Conservation (phyloP, 2,329 filamentous ascomycete genomes). For the Sporothrix globosa region DNA sequence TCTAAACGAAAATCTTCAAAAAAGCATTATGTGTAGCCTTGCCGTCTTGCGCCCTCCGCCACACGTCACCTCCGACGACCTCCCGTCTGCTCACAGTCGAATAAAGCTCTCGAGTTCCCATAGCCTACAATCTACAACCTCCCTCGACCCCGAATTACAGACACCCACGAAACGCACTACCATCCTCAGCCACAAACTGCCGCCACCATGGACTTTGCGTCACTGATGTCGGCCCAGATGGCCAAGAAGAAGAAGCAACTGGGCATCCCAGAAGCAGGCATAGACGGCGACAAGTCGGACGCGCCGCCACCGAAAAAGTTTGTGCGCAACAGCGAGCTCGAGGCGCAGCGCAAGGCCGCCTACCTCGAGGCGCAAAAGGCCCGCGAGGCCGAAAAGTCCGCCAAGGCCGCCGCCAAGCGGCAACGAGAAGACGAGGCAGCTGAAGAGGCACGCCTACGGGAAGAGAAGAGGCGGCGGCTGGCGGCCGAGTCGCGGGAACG, state of each 20-base stretch:
- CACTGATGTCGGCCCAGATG: constrained; percentile 91
- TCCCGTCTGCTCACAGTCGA: not conserved
- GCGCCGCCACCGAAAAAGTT: constrained; percentile 66
- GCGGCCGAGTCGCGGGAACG: constrained; percentile 76
- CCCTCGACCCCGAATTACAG: not conserved
- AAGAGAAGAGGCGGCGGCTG: constrained; percentile 79
- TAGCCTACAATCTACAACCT: not conserved
- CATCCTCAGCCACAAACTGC: not conserved
- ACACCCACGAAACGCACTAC: not conserved
- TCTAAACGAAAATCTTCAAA: not conserved
- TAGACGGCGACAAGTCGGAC: constrained; percentile 39
- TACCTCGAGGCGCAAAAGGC: constrained; percentile 82
- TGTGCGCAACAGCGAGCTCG: constrained; percentile 79
- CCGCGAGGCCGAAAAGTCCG: constrained; percentile 70
- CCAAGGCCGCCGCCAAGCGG: constrained; percentile 75
- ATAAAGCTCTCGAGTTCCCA: no score
- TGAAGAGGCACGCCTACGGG: constrained; percentile 67
- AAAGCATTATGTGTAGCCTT: not conserved
- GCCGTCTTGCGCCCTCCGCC: not conserved
- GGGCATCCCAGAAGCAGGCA: not conserved
- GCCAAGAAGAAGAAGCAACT: constrained; percentile 63
- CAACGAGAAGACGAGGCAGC: constrained; percentile 86
- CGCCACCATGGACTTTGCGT: constrained; percentile 83
- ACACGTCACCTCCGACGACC: not conserved
- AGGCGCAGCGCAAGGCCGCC: constrained; percentile 76